Evolutionary conservation across 257 asterid species (phyloP).

Genomic region (Ballota nigra): DNA sequence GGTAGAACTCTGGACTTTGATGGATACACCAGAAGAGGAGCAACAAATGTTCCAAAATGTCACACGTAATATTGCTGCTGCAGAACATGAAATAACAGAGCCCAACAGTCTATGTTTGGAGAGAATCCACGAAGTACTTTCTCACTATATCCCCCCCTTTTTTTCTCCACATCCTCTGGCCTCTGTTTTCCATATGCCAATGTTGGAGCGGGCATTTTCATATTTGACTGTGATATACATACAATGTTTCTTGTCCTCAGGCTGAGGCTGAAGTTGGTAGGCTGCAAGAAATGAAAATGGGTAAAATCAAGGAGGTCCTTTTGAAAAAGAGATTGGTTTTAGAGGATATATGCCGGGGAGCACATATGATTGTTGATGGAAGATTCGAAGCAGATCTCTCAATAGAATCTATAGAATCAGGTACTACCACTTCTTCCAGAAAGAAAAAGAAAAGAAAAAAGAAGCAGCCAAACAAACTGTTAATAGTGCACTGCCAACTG

Average conservation of each 20-base stretch:
- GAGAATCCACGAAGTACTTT: conserved; percentile 49
- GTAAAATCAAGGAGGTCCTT: conserved; percentile 80
- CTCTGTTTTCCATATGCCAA: not conserved
- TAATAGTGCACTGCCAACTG: not conserved
- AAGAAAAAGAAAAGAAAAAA: not conserved
- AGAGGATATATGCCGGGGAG: conserved; percentile 65
- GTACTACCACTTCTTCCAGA: conserved; percentile 26
- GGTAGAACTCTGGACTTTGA: conserved; percentile 86
- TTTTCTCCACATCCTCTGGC: not conserved
- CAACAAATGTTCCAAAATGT: conserved; percentile 63
- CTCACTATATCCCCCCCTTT: not conserved
- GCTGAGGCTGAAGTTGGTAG: conserved; percentile 76
- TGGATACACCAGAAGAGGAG: conserved; percentile 81
- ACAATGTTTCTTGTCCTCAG: conserved; percentile 36
- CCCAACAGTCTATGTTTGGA: conserved; percentile 60
- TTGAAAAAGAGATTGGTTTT: conserved; percentile 57
- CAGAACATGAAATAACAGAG: conserved; percentile 69
- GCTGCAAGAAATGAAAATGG: conserved; percentile 64
- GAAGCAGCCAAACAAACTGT: not conserved
- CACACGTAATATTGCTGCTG: conserved; percentile 58
- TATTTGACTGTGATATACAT: conserved; percentile 2
- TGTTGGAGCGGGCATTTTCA: not conserved
- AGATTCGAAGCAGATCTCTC: conserved; percentile 41
- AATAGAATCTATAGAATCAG: conserved; percentile 66
- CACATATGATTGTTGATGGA: conserved; percentile 68